Evolutionary conservation across 2,329 filamentous ascomycete genomes (phyloP).

Genomic region (Aspergillus texensis): DNA sequence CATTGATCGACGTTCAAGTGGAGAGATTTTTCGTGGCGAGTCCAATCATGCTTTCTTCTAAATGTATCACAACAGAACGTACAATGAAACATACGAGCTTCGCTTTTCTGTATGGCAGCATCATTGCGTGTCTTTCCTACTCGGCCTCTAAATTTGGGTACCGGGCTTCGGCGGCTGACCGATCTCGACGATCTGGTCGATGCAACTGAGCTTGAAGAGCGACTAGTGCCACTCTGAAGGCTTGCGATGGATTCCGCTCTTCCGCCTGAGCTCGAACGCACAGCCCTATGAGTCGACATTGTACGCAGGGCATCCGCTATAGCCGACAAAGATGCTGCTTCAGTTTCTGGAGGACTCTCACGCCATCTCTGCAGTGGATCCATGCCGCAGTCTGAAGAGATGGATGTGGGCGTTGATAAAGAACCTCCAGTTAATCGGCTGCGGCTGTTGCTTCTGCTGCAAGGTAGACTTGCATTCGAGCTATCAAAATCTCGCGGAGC

Average conservation of each 20-base stretch:
- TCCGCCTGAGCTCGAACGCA: background rate
- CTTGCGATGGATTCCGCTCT: background rate
- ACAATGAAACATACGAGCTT: conserved; percentile 7
- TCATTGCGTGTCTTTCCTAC: background rate
- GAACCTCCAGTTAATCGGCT: background rate
- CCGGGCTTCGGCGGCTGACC: background rate
- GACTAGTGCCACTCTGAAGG: background rate
- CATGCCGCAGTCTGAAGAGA: background rate
- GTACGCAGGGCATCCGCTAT: background rate
- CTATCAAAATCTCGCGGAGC: background rate
- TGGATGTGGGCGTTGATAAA: background rate
- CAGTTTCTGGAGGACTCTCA: background rate
- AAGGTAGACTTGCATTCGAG: background rate
- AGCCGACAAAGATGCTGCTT: background rate
- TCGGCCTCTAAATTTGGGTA: background rate
- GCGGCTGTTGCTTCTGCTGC: background rate
- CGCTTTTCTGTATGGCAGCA: background rate
- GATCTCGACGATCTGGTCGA: background rate
- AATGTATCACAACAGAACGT: conserved; percentile 19
- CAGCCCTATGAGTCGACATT: background rate
- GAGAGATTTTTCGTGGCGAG: conserved; percentile 16
- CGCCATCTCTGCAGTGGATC: background rate
- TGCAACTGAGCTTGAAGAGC: background rate
- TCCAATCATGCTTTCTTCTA: conserved; percentile 15
- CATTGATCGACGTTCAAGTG: conserved; percentile 15